Conservation (phyloP, 2,329 filamentous ascomycete species). For the Epichloe hybrida region DNA sequence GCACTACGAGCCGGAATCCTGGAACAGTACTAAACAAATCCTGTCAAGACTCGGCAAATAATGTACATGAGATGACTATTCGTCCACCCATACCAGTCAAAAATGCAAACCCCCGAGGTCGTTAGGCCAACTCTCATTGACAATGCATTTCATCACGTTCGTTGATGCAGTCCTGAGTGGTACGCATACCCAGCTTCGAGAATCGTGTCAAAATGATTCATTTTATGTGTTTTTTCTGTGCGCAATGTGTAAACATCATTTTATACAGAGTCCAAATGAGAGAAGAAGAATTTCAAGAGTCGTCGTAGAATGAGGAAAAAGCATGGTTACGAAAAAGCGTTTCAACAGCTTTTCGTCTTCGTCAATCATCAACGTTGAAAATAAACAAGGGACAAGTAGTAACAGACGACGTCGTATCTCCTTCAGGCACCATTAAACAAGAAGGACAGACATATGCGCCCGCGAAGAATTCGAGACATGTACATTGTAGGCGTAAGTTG, state of each 20-base stretch:
- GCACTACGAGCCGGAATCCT: neutral
- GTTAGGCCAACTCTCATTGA: conserved; percentile 1
- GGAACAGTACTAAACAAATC: conserved; percentile 1
- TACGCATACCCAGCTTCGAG: neutral
- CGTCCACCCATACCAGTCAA: neutral
- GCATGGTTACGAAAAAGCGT: conserved; percentile 1
- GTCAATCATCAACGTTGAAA: conserved; percentile 13
- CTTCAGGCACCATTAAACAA: neutral
- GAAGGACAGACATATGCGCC: neutral
- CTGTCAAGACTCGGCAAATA: neutral
- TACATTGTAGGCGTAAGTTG: conserved; percentile 14
- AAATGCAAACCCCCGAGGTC: neutral
- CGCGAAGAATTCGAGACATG: neutral
- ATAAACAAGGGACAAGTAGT: conserved; percentile 5
- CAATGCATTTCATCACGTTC: conserved; percentile 1
- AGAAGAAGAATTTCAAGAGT: conserved; percentile 1
- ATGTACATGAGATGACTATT: conserved; percentile 1
- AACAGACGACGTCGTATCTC: conserved; percentile 2
- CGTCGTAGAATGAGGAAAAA: conserved; percentile 2
- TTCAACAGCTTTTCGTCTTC: conserved; percentile 6
- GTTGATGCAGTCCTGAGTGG: conserved; percentile 1
- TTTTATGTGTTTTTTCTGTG: neutral
- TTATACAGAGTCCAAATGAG: neutral
- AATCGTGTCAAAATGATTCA: neutral
- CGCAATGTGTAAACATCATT: neutral